Evolutionary conservation across 2,329 filamentous ascomycete species (phyloP), one percentile per base, ranked within the genome.

Genomic region (Fusarium camptoceras): DNA sequence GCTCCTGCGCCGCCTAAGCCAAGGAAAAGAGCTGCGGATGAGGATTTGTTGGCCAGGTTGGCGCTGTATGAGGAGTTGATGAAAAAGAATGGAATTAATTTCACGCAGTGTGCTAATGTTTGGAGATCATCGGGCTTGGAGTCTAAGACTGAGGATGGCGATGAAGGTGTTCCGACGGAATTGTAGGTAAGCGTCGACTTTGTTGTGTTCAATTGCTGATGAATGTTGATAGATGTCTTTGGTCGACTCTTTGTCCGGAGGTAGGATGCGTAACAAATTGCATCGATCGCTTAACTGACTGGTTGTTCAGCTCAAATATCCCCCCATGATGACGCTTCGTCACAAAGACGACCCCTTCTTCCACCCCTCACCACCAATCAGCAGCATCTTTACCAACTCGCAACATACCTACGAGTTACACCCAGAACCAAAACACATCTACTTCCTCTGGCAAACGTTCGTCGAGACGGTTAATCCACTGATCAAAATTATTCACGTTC

Each of bases 381-480:
- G 65, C 5, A 15, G 27, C 4, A 47, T 73, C 6, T 11, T 72
- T 2, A 34, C 56, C 8, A 41, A 30, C 3, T 16, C 12, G 0
- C n/a, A 62, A 0, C 5, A 27, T 37, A 5, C 3, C 59, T 8
- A 58, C 10, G 47, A 71, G 2, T 7, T 72, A 1, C 77, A 80
- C 10, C 78, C 78, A 1, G 76, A 80, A 3, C 76, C 78, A 8
- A 73, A 71, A 5, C 69, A 73, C 0, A 76, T 78, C 8, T 76
- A 74, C 25, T 72, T 68, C 7, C 57, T 77, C 9, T 80, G 78
- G 78, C 76, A 80, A n/a, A 60, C 63, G 0, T 80, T 79, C 34
- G 71, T 78, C 16, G 78, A 80, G 37, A 68, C 59, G 0, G 75
- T 79, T 30, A 78, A 80, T 15, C 78, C 78, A 0, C 59, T 80